Percentiles rank a stretch among this genome's conserved stretches.
These are phyloP conservation scores for Mariannaea sp. DNA, from an alignment of 2,329 filamentous ascomycete genomes.

Conservation along the genomic window DNA sequence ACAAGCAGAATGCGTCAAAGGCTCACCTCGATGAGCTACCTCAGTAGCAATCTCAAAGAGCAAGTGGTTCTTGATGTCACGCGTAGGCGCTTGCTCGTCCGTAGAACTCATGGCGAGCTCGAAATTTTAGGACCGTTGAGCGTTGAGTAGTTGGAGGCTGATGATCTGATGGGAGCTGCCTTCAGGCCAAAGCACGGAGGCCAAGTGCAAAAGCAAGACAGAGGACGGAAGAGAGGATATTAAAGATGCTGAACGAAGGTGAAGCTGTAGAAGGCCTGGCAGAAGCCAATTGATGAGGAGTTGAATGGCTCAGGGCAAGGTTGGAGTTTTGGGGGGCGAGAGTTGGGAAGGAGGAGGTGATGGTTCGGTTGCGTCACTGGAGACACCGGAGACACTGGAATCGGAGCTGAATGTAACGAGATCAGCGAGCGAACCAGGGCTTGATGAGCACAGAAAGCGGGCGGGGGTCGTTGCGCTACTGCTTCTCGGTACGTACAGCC, in stretches of 20 bases:
- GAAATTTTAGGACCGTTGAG: constrained; percentile 18
- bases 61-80: constrained; percentile 91
- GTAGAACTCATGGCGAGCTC: constrained; percentile 52
- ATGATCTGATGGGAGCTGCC: constrained; percentile 17
- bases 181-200: constrained; percentile 10
- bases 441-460: no score
- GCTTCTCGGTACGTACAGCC: no score
- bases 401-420: constrained; percentile 32
- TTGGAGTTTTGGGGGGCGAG: constrained; percentile 29
- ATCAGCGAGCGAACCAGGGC: constrained; percentile 28
- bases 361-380: constrained; percentile 37
- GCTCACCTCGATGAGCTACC: constrained; percentile 89
- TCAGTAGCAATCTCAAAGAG: constrained; percentile 98
- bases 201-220: constrained; percentile 12
- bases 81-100: constrained; percentile 51
- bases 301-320: constrained; percentile 30
- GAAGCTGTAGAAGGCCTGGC: constrained; percentile 33
- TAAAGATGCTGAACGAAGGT: constrained; percentile 23
- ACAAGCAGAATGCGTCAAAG: constrained; percentile 15
- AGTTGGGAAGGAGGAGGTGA: constrained; percentile 33
- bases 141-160: constrained; percentile 10
- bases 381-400: no score
- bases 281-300: constrained; percentile 35
- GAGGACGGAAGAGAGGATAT: constrained; percentile 13
- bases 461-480: constrained; percentile 24